Evolutionary conservation across 1,284 basidiomycete genomes (phyloP).

Genomic region (Microbotryum scabiosae): DNA sequence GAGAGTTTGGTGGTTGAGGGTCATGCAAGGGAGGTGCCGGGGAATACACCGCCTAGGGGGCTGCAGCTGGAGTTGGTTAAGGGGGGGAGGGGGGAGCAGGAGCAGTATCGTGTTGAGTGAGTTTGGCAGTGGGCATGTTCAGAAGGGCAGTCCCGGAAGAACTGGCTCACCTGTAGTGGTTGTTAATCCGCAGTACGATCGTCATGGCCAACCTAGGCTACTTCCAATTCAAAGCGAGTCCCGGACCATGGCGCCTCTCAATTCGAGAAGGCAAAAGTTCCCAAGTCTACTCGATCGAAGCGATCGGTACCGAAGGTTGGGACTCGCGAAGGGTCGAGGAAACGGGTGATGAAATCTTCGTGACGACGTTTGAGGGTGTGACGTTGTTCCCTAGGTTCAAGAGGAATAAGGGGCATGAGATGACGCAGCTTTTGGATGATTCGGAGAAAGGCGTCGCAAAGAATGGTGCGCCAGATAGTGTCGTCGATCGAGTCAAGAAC

Average conservation of each 20-base stretch:
- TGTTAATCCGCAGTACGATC: slow-evolving; percentile 36
- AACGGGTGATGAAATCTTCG: slow-evolving; percentile 54
- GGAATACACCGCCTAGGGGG: slow-evolving; percentile 61
- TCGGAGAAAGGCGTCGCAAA: slow-evolving; percentile 11
- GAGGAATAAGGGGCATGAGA: slow-evolving; percentile 67
- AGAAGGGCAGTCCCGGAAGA: no score
- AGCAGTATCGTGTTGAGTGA: slow-evolving; percentile 31
- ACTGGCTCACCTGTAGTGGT: no score
- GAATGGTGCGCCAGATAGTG: background rate
- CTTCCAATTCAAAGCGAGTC: slow-evolving; percentile 86
- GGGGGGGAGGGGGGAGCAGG: slow-evolving; percentile 46
- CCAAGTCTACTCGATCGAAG: slow-evolving; percentile 73
- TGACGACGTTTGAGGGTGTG: slow-evolving; percentile 78
- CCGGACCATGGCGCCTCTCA: slow-evolving; percentile 73
- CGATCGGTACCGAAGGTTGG: slow-evolving; percentile 64
- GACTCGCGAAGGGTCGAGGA: slow-evolving; percentile 59
- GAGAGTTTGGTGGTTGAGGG: slow-evolving; percentile 90
- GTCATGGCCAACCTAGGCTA: slow-evolving; percentile 95
- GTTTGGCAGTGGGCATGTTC: no score
- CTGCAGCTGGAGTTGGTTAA: slow-evolving; percentile 65
- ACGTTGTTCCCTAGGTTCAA: slow-evolving; percentile 75
- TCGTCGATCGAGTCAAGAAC: slow-evolving; percentile 17
- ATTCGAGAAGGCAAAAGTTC: slow-evolving; percentile 64
- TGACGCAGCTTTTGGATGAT: slow-evolving; percentile 64
- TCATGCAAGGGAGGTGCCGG: slow-evolving; percentile 67